Evolutionary conservation across 208 protist genomes (phyloP).

Genomic region (Eutreptiella sp.): DNA sequence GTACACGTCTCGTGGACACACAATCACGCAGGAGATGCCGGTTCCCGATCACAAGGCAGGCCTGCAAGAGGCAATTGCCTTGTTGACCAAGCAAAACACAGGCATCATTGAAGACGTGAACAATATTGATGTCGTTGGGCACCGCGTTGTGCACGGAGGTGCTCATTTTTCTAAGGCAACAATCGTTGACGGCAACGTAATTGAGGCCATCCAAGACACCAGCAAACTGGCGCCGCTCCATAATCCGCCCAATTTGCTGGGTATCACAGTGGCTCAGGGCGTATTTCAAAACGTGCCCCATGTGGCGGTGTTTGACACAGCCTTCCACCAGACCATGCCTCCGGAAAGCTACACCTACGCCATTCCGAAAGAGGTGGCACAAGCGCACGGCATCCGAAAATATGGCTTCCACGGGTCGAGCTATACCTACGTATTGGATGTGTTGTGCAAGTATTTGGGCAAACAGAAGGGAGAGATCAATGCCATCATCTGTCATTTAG

Average conservation of each 20-base stretch:
- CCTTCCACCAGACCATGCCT: constrained; percentile 34
- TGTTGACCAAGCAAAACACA: too few species aligned
- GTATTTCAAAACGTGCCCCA: constrained; percentile 30
- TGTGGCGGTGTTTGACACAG: constrained; percentile 35
- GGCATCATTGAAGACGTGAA: too few species aligned
- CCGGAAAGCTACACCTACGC: constrained; percentile 29
- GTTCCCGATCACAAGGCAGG: too few species aligned
- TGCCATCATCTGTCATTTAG: constrained; percentile 31
- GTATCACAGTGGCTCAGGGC: constrained; percentile 18
- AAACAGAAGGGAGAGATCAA: constrained; percentile 1
- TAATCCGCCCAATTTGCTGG: constrained; percentile 33
- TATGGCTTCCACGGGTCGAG: constrained; percentile 38
- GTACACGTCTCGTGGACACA: too few species aligned
- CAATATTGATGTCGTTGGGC: constrained; percentile 28
- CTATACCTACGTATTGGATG: constrained; percentile 21
- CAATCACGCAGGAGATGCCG: too few species aligned
- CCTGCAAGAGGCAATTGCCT: too few species aligned
- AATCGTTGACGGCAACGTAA: background rate
- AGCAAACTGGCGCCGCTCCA: constrained; percentile 32
- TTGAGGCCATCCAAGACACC: constrained; percentile 20
- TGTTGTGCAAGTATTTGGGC: background rate
- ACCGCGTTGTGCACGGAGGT: constrained; percentile 31
- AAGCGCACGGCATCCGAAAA: constrained; percentile 12
- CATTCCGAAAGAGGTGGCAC: constrained; percentile 8
- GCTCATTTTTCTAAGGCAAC: background rate